phyloP scores from a whole-genome alignment of 352 stramenopile genomes.

The Globisporangium solare region DNA sequence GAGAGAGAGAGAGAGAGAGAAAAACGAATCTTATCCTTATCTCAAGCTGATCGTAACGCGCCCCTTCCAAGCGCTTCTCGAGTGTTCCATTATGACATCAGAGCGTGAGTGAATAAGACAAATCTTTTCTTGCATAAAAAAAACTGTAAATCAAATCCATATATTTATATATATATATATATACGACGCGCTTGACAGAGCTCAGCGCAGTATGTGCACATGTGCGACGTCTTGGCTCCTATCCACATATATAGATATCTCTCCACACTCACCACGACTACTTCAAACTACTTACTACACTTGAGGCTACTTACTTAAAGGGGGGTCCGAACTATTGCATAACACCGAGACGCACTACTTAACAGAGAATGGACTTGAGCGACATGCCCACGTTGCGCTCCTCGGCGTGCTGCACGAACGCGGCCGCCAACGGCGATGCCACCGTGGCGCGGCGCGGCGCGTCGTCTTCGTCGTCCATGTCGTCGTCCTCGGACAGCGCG shows the following conservation, averaged over 20 bases:
- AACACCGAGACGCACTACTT: conserved; percentile 6
- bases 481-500: conserved; percentile 47
- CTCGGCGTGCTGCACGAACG: conserved; percentile 12
- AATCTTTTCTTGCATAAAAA: background rate
- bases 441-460: conserved; percentile 11
- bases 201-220: background rate
- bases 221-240: too few relatives aligned
- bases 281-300: background rate
- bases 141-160: conserved; percentile 1
- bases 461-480: conserved; percentile 14
- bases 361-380: conserved; percentile 72
- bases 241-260: background rate
- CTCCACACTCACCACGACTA: background rate
- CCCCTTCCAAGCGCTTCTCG: too few relatives aligned
- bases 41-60: too few relatives aligned
- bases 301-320: conserved; percentile 1
- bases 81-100: too few relatives aligned
- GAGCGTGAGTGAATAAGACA: background rate
- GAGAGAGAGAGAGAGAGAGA: too few relatives aligned
- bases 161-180: too few relatives aligned
- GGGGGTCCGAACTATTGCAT: background rate
- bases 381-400: conserved; percentile 61
- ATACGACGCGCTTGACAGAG: too few relatives aligned
- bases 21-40: too few relatives aligned
- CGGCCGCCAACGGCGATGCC: conserved; percentile 1